Evolutionary conservation across 1,139 yeast genomes (phyloP), one percentile per base, ranked within the genome.

Genomic region (Geotrichum fermentans): DNA sequence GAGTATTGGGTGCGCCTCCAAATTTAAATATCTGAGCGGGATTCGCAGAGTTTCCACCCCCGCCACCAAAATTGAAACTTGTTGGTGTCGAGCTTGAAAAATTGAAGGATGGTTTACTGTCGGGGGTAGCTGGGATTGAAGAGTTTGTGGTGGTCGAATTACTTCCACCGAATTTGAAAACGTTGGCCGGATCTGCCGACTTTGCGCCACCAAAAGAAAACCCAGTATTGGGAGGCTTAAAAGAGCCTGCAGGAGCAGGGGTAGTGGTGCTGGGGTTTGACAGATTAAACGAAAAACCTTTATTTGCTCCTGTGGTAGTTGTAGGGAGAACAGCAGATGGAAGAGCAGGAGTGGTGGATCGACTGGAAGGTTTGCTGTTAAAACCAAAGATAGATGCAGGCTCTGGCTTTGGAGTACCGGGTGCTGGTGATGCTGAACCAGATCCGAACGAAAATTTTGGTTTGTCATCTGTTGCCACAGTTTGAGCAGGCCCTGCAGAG

Each of bases 1-100:
- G 18, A 26, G 33, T 13, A 8, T 24, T 18, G 21, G 34, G 22
- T 1, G 40, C 16, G n/a, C 43, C 38, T 8, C 36, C 36, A 43
- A 47, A 47, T 7, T 39, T 43, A 21, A 47, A 47, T 5, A 47
- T 33, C n/a, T 37, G 11, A 16, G 47, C 46, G 13, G 50, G 47
- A 21, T 47, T 33, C 7, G 33, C 33, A 14, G 26, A 24, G 11
- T 21, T 28, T 28, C 40, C 28, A 24, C 28, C 18, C 26, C 40
- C 28, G 10, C 28, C 18, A 24, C 39, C 43, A 39, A 45, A 45
- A 20, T 45, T 45, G 38, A 45, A 45, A 2, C 43, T 29, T 4
- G 49, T 26, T 1, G 44, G 28, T 1, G 38, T 24, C 10, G 43
- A n/a, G 5, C 36, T 17, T n/a, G 40, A 34, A 14, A 40, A 40